Evolutionary conservation across 805 yeast genomes (phyloP).

Genomic region (Millerozyma miso): DNA sequence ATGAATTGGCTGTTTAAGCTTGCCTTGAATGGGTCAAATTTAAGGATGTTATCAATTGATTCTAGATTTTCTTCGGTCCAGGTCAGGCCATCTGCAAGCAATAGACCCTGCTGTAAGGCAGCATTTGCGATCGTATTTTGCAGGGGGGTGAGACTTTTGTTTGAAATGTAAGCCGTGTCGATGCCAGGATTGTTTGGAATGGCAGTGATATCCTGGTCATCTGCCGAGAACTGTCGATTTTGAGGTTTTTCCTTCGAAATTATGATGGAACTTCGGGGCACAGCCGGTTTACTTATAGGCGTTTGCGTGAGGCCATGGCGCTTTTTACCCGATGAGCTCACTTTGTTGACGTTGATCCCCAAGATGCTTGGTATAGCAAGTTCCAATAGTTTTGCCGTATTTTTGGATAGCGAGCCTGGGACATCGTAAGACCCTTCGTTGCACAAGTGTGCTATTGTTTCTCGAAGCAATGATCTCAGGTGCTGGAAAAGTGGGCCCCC

Average conservation of each 20-base stretch:
- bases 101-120: neutral
- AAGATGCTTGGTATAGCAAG: constrained; percentile 57
- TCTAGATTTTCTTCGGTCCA: constrained; percentile 8
- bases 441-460: constrained; percentile 47
- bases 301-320: constrained; percentile 9
- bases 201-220: neutral
- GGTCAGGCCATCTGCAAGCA: neutral
- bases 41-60: constrained; percentile 21
- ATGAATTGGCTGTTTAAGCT: constrained; percentile 21
- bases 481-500: constrained; percentile 79
- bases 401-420: constrained; percentile 59
- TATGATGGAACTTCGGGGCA: constrained; percentile 15
- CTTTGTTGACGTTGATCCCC: constrained; percentile 41
- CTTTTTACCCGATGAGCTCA: constrained; percentile 10
- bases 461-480: constrained; percentile 52
- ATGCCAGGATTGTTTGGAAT: neutral
- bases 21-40: constrained; percentile 37
- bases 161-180: neutral
- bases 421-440: constrained; percentile 48
- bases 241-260: neutral
- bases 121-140: neutral
- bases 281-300: constrained; percentile 22
- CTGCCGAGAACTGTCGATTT: neutral
- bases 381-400: constrained; percentile 54
- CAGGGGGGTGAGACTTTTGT: neutral